Percentiles rank a stretch among this genome's conserved stretches.
These are phyloP conservation scores for Scolecobasidium constrictum DNA, from an alignment of 2,329 filamentous ascomycete species.

Conservation along the genomic window DNA sequence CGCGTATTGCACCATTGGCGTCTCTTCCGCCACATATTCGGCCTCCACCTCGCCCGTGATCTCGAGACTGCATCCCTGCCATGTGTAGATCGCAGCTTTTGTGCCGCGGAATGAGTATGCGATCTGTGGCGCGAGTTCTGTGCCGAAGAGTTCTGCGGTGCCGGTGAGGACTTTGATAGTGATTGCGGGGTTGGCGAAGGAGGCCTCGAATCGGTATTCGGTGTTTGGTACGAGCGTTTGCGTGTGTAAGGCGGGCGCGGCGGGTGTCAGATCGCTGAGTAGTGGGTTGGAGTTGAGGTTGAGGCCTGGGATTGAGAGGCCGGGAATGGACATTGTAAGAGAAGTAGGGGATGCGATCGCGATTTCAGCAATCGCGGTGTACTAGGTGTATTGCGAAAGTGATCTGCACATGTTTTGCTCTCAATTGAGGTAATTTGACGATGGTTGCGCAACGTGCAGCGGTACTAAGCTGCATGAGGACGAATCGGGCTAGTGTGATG, in stretches of 20 bases:
- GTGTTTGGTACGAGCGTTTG: conserved; percentile 33
- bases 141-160: conserved; percentile 87
- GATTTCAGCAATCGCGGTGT: too few relatives aligned
- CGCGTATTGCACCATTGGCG: conserved; percentile 66
- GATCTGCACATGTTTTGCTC: too few relatives aligned
- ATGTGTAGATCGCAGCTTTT: conserved; percentile 84
- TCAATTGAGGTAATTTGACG: too few relatives aligned
- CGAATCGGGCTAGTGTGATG: too few relatives aligned
- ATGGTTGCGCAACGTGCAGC: too few relatives aligned
- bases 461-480: too few relatives aligned
- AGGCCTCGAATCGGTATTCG: conserved; percentile 33
- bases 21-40: conserved; percentile 66
- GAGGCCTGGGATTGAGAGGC: conserved; percentile 32
- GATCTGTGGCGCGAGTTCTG: conserved; percentile 74
- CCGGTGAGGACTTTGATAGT: conserved; percentile 54
- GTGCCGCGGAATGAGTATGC: conserved; percentile 70
- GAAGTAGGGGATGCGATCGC: too few relatives aligned
- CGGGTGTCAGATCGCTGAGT: conserved; percentile 16
- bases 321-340: conserved; percentile 23
- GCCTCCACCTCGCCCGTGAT: conserved; percentile 57
- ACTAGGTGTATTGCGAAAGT: too few relatives aligned
- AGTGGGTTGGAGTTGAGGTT: conserved; percentile 17
- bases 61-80: conserved; percentile 81
- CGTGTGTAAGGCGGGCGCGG: conserved; percentile 18
- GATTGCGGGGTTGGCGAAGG: conserved; percentile 20